Percentiles rank a stretch among this genome's conserved stretches.
These are phyloP conservation scores for Dunaliella primolecta DNA, from an alignment of 139 green algal species.

Conservation along the genomic window DNA sequence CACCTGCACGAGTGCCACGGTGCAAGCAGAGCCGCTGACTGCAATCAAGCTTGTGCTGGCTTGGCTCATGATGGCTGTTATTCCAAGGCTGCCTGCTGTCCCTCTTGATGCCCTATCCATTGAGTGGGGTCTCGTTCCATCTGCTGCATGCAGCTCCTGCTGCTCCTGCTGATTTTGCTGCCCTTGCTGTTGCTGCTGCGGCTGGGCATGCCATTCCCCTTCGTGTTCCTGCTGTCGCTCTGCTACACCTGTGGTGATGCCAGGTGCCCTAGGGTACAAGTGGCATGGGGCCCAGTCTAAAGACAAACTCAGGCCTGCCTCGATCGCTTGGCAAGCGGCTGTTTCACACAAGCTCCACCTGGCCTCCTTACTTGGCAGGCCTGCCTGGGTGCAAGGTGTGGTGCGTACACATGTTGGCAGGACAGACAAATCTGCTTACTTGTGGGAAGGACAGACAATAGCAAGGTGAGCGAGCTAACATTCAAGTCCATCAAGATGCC, in stretches of 20 bases:
- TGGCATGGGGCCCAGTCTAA: not conserved
- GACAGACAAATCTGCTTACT: no score
- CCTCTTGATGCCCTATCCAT: no score
- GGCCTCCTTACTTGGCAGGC: not conserved
- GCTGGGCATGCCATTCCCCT: not conserved
- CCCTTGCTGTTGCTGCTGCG: not conserved
- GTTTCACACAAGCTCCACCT: not conserved
- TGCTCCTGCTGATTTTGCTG: not conserved
- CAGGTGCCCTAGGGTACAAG: not conserved
- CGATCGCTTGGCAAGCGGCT: not conserved
- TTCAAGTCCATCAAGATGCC: no score
- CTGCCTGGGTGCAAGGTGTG: no score
- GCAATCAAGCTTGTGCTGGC: not conserved
- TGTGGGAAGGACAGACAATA: no score
- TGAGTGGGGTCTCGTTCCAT: no score
- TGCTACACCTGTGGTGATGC: no score
- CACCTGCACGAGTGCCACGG: slow-evolving; percentile 24
- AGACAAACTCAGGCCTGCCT: not conserved
- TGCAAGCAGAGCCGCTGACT: slow-evolving; percentile 24
- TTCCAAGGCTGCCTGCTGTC: no score
- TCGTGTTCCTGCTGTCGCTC: no score
- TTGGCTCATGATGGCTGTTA: no score
- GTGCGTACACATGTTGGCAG: no score
- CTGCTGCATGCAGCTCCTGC: not conserved
- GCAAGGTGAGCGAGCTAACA: no score